These are phyloP conservation scores for Nyssa sinensis DNA, from an alignment of 148 eudicot species.

Conservation along the genomic window DNA sequence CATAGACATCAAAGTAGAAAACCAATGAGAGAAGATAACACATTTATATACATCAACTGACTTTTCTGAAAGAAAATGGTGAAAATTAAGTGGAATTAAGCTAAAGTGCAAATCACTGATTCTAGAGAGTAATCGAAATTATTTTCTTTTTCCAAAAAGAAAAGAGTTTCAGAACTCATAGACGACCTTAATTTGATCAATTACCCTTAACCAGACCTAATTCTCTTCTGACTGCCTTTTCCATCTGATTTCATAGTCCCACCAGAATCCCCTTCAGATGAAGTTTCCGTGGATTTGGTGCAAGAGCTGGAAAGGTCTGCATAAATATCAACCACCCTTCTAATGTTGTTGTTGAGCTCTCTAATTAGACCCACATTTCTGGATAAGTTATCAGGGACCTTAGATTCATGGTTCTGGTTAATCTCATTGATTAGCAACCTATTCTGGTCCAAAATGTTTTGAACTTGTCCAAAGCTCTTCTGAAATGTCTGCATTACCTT, in stretches of 20 bases:
- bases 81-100: neutral
- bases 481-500: slow-evolving; percentile 56
- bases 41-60: neutral
- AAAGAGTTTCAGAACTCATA: neutral
- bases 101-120: neutral
- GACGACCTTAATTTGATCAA: neutral
- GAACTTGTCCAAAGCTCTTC: slow-evolving; percentile 63
- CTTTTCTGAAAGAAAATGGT: neutral
- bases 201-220: slow-evolving; percentile 32
- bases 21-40: too few relatives aligned
- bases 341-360: slow-evolving; percentile 70
- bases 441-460: slow-evolving; percentile 63
- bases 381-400: slow-evolving; percentile 51
- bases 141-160: too few relatives aligned
- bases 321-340: slow-evolving; percentile 62
- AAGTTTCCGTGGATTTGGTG: slow-evolving; percentile 37
- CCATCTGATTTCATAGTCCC: slow-evolving; percentile 33
- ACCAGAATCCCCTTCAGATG: slow-evolving; percentile 41
- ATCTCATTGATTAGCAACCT: slow-evolving; percentile 64
- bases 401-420: slow-evolving; percentile 68
- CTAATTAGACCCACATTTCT: slow-evolving; percentile 61
- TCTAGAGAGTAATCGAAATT: too few relatives aligned
- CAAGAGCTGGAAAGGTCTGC: slow-evolving; percentile 55
- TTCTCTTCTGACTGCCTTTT: slow-evolving; percentile 35
- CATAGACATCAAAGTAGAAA: too few relatives aligned